Conservation (phyloP, 2,329 filamentous ascomycete genomes). For the Paecilomyces sp. region DNA sequence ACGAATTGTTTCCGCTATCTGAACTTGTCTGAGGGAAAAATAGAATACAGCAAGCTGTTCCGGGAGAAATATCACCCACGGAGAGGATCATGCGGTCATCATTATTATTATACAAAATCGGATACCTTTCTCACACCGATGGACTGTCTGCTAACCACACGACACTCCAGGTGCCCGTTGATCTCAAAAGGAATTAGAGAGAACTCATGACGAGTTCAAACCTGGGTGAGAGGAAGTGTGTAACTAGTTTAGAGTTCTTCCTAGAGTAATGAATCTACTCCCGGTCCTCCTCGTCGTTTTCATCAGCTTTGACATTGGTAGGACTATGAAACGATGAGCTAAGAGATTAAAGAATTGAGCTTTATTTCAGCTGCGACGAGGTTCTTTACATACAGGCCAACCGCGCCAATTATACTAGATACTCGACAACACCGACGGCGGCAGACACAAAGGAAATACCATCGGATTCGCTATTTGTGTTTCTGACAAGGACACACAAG, state of each 20-base stretch:
- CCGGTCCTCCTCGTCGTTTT: constrained; percentile 71
- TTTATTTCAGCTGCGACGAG: not conserved
- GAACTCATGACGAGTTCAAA: not conserved
- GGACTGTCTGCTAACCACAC: too few species aligned
- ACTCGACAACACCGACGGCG: not conserved
- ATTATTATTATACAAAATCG: too few species aligned
- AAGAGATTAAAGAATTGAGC: not conserved
- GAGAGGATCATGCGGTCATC: too few species aligned
- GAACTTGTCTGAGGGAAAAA: not conserved
- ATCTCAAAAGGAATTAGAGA: not conserved
- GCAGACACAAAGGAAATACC: not conserved
- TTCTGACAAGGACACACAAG: not conserved
- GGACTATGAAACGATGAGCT: constrained; percentile 20
- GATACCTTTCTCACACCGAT: too few species aligned
- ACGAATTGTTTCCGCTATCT: not conserved
- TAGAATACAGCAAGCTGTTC: not conserved
- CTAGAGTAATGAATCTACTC: constrained; percentile 45
- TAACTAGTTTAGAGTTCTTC: not conserved
- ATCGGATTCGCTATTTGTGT: not conserved
- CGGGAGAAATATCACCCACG: not conserved
- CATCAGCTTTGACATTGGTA: constrained; percentile 35
- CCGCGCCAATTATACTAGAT: not conserved
- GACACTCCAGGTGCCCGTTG: not conserved
- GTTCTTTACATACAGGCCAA: not conserved
- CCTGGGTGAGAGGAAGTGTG: not conserved